phyloP scores from a whole-genome alignment of 441 rosid genomes.

The Flueggea neowawraea region DNA sequence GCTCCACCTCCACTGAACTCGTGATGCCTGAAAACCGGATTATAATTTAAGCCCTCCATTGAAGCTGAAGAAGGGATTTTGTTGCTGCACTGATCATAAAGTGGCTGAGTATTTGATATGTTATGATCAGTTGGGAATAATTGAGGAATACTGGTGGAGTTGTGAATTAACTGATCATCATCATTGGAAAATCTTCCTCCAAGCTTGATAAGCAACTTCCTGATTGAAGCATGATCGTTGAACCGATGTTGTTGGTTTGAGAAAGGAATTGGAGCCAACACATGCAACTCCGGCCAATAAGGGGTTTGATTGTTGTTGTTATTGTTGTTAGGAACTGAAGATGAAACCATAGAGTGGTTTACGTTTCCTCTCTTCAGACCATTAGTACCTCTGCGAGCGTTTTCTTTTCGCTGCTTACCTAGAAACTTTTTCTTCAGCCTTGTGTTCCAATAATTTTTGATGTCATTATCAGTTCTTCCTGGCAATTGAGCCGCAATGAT shows the following conservation, averaged over 20 bases:
- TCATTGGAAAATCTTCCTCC: slow-evolving; percentile 50
- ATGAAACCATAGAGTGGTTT: slow-evolving; percentile 14
- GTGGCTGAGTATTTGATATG: slow-evolving; percentile 16
- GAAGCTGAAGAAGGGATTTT: slow-evolving; percentile 26
- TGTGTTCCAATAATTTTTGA: slow-evolving; percentile 39
- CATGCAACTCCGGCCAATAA: slow-evolving; percentile 46
- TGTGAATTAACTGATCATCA: slow-evolving; percentile 11
- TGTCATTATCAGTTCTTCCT: slow-evolving; percentile 36
- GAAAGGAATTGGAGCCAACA: slow-evolving; percentile 25
- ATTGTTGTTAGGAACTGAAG: slow-evolving; percentile 7
- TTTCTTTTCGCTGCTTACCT: slow-evolving; percentile 51
- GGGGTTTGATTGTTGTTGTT: slow-evolving; percentile 22
- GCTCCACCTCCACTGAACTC: slow-evolving; percentile 20
- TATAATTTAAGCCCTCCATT: slow-evolving; percentile 16
- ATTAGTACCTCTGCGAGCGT: slow-evolving; percentile 18
- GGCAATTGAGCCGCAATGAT: slow-evolving; percentile 34
- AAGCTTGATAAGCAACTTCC: slow-evolving; percentile 52
- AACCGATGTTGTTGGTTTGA: slow-evolving; percentile 30
- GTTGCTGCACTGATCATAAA: slow-evolving; percentile 21
- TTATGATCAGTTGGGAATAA: slow-evolving; percentile 9
- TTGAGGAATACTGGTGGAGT: slow-evolving; percentile 15
- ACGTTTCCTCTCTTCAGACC: slow-evolving; percentile 20
- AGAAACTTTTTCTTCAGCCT: slow-evolving; percentile 33
- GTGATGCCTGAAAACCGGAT: slow-evolving; percentile 12
- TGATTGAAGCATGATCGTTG: slow-evolving; percentile 44